These are phyloP conservation scores for Boletus eberwhitei DNA, from an alignment of 768 basidiomycete genomes.

Conservation along the genomic window DNA sequence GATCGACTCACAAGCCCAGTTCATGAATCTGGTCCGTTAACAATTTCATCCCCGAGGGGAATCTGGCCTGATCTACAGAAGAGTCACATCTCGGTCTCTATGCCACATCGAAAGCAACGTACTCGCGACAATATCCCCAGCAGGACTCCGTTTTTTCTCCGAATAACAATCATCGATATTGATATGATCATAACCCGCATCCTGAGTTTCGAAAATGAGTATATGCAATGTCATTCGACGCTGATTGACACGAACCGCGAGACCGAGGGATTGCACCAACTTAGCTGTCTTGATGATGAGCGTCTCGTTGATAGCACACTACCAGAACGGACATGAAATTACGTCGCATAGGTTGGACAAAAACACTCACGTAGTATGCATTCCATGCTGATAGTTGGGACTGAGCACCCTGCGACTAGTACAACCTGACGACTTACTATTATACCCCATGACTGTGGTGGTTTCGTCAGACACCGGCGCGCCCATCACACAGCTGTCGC, in stretches of 20 bases:
- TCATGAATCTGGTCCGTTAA: conserved; percentile 54
- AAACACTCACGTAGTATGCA: conserved; percentile 51
- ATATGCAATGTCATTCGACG: not conserved
- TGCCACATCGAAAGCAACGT: not conserved
- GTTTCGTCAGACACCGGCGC: not conserved
- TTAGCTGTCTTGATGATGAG: conserved; percentile 48
- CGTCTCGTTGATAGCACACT: conserved; percentile 59
- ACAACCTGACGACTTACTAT: conserved; percentile 41
- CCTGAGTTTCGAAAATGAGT: conserved; percentile 33
- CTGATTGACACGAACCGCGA: conserved; percentile 38
- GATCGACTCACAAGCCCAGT: conserved; percentile 49
- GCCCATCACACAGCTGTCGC: not conserved
- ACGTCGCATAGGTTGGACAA: not conserved
- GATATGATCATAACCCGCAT: conserved; percentile 55
- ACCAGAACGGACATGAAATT: not conserved
- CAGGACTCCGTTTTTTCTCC: conserved; percentile 47
- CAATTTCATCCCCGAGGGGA: conserved; percentile 56
- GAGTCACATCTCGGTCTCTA: not conserved
- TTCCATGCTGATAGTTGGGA: conserved; percentile 53
- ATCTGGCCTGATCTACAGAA: conserved; percentile 43
- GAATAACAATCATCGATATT: conserved; percentile 69
- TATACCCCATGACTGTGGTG: conserved; percentile 55
- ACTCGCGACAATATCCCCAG: conserved; percentile 59
- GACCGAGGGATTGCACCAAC: conserved; percentile 49
- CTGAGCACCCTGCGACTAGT: conserved; percentile 3